These are phyloP conservation scores for Cadophora sp. DNA, from an alignment of 2,329 filamentous ascomycete genomes.

Conservation along the genomic window DNA sequence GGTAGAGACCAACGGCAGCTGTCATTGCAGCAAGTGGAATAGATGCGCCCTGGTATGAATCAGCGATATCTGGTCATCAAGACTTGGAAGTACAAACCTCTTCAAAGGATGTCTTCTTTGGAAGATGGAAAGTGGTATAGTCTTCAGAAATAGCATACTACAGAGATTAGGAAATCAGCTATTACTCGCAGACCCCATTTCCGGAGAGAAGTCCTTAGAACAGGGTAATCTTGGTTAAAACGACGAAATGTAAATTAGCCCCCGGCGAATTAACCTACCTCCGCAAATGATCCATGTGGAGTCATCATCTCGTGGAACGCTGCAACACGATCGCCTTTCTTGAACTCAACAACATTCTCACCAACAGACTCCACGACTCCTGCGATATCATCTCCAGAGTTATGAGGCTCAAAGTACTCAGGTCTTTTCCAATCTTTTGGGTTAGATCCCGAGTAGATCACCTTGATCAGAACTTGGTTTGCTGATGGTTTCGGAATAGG, in stretches of 20 bases:
- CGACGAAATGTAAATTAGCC: background rate
- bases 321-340: slow-evolving; percentile 54
- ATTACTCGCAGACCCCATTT: background rate
- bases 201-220: background rate
- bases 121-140: slow-evolving; percentile 58
- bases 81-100: slow-evolving; percentile 47
- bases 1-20: slow-evolving; percentile 49
- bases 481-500: slow-evolving; percentile 43
- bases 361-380: slow-evolving; percentile 56
- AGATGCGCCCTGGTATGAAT: slow-evolving; percentile 49
- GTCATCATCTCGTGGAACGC: slow-evolving; percentile 59
- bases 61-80: slow-evolving; percentile 40
- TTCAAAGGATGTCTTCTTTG: slow-evolving; percentile 41
- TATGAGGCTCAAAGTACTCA: slow-evolving; percentile 28
- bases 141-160: slow-evolving; percentile 55
- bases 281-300: slow-evolving; percentile 61
- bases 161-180: background rate
- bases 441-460: slow-evolving; percentile 42
- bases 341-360: slow-evolving; percentile 51
- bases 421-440: slow-evolving; percentile 44
- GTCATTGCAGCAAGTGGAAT: slow-evolving; percentile 54
- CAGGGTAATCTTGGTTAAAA: background rate
- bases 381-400: slow-evolving; percentile 46
- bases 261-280: slow-evolving; percentile 40
- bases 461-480: slow-evolving; percentile 44